Evolutionary conservation across 805 yeast genomes (phyloP), one percentile per base, ranked within the genome.

Genomic region (Saccharomycopsis malanga): DNA sequence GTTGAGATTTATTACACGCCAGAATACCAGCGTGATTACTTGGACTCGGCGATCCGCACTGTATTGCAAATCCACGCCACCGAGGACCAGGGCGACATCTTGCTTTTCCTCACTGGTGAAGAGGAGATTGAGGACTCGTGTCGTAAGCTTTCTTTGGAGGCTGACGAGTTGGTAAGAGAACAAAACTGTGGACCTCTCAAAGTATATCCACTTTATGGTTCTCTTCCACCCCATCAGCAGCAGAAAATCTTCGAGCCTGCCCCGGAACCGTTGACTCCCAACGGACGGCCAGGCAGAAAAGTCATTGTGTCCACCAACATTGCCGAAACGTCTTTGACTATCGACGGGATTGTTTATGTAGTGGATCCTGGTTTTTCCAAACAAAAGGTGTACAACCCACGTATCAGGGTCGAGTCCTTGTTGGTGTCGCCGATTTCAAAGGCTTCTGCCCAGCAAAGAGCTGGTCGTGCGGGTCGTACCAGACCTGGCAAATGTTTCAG

Each of bases 381-480:
- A 61, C 97, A 93, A 66, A 91, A 93, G 59, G 96, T 89, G 49
- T 91, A 88, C 68, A 93, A 91, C 62, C 98, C 98, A 43, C 77
- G 97, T 64, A 86, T 91, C 49, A 77, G 98, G 65, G 97, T 91
- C 25, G 97, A 91, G 65, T 87, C 97, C 0, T 71, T 91, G 56
- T 72, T 91, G 45, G 98, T 93, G 3, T 86, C 96, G 6, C 98
- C 98, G 32, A 89, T 93, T 53, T 89, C 98, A 9, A 89, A 88
- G 67, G 98, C 98, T 0, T 82, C 94, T 41, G 96, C 98, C 1
- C 96, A 91, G 67, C 98, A 91, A 67, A 79, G 98, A 67, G 98
- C 98, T 30, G 98, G 98, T 76, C 86, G 98, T 76, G 98, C 98
- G 47, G 98, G 98, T 70, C 91, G 98, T 78, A 91, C 97, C 4